These are phyloP conservation scores for Fraxinus sp. DNA, from an alignment of 305 asterid species.

Conservation along the genomic window DNA sequence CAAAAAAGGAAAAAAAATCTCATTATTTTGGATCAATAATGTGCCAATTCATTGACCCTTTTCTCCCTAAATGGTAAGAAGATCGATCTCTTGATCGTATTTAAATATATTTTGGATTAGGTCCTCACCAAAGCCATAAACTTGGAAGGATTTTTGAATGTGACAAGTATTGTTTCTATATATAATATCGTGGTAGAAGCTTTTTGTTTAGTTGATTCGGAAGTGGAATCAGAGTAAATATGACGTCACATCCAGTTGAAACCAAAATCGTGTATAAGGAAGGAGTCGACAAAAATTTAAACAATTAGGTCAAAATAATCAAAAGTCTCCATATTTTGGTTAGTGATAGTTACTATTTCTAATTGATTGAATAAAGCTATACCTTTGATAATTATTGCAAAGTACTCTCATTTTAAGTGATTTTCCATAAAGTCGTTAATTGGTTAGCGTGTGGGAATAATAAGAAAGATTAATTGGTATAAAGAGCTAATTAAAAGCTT, in stretches of 20 bases:
- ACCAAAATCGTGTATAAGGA: neutral
- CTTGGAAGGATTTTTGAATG: neutral
- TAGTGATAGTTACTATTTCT: neutral
- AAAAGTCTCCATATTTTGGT: neutral
- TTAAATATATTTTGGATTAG: too few relatives aligned
- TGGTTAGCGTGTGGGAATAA: slow-evolving; percentile 35
- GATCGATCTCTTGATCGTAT: neutral
- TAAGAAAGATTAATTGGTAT: slow-evolving; percentile 18
- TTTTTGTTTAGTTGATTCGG: too few relatives aligned
- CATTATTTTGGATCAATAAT: slow-evolving; percentile 25
- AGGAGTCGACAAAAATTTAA: neutral
- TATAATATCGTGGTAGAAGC: neutral
- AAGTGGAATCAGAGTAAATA: too few relatives aligned
- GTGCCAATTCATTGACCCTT: slow-evolving; percentile 1
- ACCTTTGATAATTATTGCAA: neutral
- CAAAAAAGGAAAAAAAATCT: neutral
- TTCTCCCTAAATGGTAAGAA: neutral
- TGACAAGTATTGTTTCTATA: neutral
- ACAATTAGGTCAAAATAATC: neutral
- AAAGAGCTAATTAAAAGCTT: neutral
- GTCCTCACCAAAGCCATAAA: too few relatives aligned
- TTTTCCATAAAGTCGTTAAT: neutral
- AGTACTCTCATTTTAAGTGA: neutral
- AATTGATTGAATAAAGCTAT: neutral
- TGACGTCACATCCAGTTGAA: neutral